Base-by-base conservation (phyloP, 1,284 basidiomycete species). In the Rhodofomes roseus region DNA sequence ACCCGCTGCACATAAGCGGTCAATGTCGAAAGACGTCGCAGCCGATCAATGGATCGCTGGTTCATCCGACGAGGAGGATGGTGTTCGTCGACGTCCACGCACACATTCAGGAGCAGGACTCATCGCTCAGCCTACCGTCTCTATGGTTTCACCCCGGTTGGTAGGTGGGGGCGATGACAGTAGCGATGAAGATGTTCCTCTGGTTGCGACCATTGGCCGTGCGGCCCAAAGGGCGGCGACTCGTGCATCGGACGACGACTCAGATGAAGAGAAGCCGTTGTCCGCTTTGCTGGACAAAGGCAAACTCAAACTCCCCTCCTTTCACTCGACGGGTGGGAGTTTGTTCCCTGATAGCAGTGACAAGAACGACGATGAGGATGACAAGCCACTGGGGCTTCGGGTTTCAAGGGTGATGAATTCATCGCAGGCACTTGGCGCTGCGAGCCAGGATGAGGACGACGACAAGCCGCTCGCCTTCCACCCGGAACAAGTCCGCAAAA, bases 141-240 rank as follows among this genome's bases (percentile, higher is more conserved):
- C 59, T 36, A 50, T 55, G 63, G 54, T 52, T 25, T 57, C 62
- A 14, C 63, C 61, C 29, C 62, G 59, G 5, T 60, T 67, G 20
- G 36, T 1, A 48, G n/a, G n/a, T n/a, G 48, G 54, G 2, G 69
- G 65, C 22, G 80, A 77, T 25, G 78, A 78, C 22, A 81, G 86
- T 65, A 89, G 86, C 64, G 90, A 92, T 54, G 89, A 91, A 65
- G 89, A 92, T 71, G 63, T 91, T 46, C 90, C 90, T 6, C 76
- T 92, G n/a, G 82, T 83, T 23, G 81, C 82, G 14, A 82, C 87
- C 12, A 77, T 86, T n/a, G 73, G 76, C 54, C 79, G 80, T 25
- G 82, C 77, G 16, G 70, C 73, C 14, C 77, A 79, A 60, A 79
- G 80, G 36, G 50, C 34, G n/a, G 73, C 73, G 22, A 74, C 76